Evolutionary conservation across 179 eudicot genomes (phyloP), one percentile per base, ranked within the genome.

Genomic region (Beta corolliflora): DNA sequence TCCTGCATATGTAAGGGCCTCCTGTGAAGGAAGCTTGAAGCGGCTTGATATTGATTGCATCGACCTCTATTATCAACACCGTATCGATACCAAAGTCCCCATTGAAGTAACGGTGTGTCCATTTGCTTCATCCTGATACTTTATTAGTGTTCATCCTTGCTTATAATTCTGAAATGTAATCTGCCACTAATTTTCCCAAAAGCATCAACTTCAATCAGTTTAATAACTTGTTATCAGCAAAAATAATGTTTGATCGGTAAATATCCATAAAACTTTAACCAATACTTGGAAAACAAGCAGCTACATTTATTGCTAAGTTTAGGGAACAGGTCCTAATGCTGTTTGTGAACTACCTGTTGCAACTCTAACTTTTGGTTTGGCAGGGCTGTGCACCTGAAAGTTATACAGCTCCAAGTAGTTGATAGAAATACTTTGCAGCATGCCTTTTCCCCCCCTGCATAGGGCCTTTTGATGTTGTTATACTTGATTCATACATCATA

Each of bases 11-110:
- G 89, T 85, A 9, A 85, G 91, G 70, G 88, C 84, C 36, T 75
- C 87, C 31, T 89, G 91, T 73, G 91, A 89, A 80, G 91, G 45
- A 19, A 89, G 91, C 82, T 87, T 89, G 87, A 87, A 87, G 82
- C 75, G 91, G 48, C 91, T 89, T 71, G 88, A 76, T 36, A 56
- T 86, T 3, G 85, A 89, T 71, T 87, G 80, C 83, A 87, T 89
- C 48, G 89, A 89, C 75, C 88, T 89, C 23, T 89, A 87, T 75
- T 89, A 89, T 80, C 88, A 81, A 71, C 91, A 89, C 53, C 81
- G 88, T 19, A 69, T 85, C 61, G 89, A 89, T 73, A 71, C 85
- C 73, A 79, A 48, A 11, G 66, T 87, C 54, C 91, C 91, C 31
- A 85, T 89, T 78, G 91, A 89, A 87, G 64, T 66, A 8, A 77